phyloP scores from a whole-genome alignment of 495 filamentous ascomycete genomes.

The Pseudotulostoma volvatum region DNA sequence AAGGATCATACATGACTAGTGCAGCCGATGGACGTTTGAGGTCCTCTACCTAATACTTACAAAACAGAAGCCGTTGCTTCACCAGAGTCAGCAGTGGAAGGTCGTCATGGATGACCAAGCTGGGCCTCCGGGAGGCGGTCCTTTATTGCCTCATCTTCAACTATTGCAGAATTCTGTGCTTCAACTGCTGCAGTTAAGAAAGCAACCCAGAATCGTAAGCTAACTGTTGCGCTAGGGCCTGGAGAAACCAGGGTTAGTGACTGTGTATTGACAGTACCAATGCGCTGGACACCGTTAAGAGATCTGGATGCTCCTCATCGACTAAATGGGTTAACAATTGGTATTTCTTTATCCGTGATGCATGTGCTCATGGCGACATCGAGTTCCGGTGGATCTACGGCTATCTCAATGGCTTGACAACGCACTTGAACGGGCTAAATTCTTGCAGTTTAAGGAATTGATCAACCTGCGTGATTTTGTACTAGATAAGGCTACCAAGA shows the following conservation, averaged over 20 bases:
- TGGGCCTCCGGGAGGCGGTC: background rate
- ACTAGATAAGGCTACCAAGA: no score
- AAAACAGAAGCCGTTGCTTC: background rate
- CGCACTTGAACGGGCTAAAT: no score
- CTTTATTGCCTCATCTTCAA: background rate
- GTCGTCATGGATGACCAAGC: background rate
- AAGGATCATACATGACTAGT: no score
- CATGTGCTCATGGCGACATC: no score
- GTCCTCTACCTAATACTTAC: background rate
- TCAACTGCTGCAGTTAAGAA: conserved; percentile 22
- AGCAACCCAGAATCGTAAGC: conserved; percentile 18
- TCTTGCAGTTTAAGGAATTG: no score
- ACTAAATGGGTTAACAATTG: background rate
- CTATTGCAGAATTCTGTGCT: conserved; percentile 7
- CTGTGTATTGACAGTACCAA: background rate
- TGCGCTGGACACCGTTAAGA: background rate
- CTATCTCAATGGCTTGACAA: no score
- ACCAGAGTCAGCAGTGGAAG: background rate
- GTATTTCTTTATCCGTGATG: background rate
- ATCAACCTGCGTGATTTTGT: no score
- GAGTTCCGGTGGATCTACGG: no score
- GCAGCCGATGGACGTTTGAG: no score
- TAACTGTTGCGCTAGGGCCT: no score
- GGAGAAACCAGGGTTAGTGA: background rate
- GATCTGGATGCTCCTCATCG: no score